These are phyloP conservation scores for Stygiomarasmius scandens DNA, from an alignment of 1,284 basidiomycete species.

Conservation along the genomic window DNA sequence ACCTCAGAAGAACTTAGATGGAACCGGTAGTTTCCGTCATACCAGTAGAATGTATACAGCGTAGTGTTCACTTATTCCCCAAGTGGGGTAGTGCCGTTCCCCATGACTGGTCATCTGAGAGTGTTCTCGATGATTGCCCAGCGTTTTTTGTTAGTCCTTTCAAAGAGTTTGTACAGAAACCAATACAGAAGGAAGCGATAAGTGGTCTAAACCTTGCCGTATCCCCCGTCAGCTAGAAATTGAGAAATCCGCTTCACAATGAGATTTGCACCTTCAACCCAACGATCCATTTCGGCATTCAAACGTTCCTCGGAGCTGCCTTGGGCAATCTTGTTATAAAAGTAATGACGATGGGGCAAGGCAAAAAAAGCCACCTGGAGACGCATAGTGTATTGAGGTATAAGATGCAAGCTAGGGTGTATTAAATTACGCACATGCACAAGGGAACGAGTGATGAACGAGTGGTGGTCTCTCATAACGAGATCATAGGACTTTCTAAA, in stretches of 20 bases:
- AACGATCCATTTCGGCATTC: constrained; percentile 72
- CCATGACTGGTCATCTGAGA: not conserved
- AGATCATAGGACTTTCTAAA: constrained; percentile 89
- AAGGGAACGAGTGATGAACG: constrained; percentile 81
- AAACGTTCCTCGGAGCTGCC: constrained; percentile 80
- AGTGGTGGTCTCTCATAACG: constrained; percentile 83
- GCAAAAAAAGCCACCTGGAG: constrained; percentile 89
- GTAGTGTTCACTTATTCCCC: constrained; percentile 1
- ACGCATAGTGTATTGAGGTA: not conserved
- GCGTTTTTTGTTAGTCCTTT: constrained; percentile 2
- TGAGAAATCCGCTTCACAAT: constrained; percentile 69
- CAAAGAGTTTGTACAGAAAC: too few species aligned
- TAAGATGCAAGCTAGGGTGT: not conserved
- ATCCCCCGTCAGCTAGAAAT: constrained; percentile 70
- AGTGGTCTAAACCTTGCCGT: constrained; percentile 65
- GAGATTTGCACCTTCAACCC: constrained; percentile 78
- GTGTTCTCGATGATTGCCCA: not conserved
- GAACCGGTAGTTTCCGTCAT: not conserved
- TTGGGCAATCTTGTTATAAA: constrained; percentile 85
- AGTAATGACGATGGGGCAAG: constrained; percentile 85
- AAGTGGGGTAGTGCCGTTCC: constrained; percentile 6
- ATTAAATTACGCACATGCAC: constrained; percentile 67
- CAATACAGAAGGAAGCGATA: too few species aligned
- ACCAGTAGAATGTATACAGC: not conserved
- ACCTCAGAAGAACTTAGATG: not conserved